These are phyloP conservation scores for Fomitopsis schrenkii DNA, from an alignment of 1,284 basidiomycete species.

Conservation along the genomic window DNA sequence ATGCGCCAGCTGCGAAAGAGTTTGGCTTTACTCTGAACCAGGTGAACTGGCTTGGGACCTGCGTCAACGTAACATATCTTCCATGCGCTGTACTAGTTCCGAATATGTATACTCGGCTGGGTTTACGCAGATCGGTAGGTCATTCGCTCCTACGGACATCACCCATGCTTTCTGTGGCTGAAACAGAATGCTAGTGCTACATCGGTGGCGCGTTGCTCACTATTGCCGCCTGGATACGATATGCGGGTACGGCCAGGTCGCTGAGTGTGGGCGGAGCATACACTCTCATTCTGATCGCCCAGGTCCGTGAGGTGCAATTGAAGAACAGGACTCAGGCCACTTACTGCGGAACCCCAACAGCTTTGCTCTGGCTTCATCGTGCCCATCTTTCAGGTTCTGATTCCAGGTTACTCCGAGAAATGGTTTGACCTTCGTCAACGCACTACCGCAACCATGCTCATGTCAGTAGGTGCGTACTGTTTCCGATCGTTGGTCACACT, in stretches of 20 bases:
- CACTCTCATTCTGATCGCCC: neutral
- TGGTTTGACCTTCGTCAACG: constrained; percentile 75
- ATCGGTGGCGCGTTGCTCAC: neutral
- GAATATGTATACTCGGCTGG: constrained; percentile 48
- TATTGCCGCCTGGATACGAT: neutral
- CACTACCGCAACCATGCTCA: constrained; percentile 76
- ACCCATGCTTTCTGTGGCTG: neutral
- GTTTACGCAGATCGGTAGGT: constrained; percentile 56
- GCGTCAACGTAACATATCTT: constrained; percentile 56
- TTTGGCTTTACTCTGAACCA: constrained; percentile 61
- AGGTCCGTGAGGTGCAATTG: neutral
- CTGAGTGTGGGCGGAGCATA: neutral
- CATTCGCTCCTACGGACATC: neutral
- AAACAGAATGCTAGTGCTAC: neutral
- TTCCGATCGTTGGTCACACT: neutral
- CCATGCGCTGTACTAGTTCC: constrained; percentile 58
- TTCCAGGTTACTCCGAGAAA: constrained; percentile 67
- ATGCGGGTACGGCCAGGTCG: neutral
- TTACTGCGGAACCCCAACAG: neutral
- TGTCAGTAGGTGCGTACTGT: constrained; percentile 54
- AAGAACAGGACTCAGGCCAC: no score
- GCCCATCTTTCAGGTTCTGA: constrained; percentile 66
- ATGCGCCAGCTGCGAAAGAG: constrained; percentile 19
- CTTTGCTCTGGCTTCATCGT: constrained; percentile 57
- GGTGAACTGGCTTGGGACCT: constrained; percentile 76